Conservation (phyloP, 768 basidiomycete genomes). For the Psilocybe azurescens region DNA sequence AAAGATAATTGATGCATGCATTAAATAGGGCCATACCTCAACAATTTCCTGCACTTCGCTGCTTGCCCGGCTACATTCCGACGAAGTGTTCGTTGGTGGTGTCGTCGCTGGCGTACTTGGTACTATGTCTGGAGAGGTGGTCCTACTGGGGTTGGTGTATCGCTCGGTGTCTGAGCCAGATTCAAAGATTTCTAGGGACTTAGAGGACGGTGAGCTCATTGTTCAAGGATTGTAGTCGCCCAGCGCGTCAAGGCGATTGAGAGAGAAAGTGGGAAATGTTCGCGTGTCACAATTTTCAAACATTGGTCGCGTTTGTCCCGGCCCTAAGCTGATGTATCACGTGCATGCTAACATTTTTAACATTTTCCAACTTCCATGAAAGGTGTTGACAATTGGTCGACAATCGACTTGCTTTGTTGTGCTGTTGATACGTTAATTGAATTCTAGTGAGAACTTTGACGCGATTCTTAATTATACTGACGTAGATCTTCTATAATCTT, state of each 20-base stretch:
- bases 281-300: not conserved
- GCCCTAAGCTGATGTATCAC: slow-evolving; percentile 15
- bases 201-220: slow-evolving; percentile 30
- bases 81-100: slow-evolving; percentile 27
- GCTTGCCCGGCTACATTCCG: slow-evolving; percentile 30
- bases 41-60: slow-evolving; percentile 21
- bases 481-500: no score
- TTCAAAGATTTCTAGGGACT: slow-evolving; percentile 21
- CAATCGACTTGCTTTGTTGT: no score
- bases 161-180: slow-evolving; percentile 10
- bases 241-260: not conserved
- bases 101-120: slow-evolving; percentile 31
- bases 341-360: no score
- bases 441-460: no score
- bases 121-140: slow-evolving; percentile 17
- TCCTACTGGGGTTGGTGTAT: not conserved
- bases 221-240: not conserved
- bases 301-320: slow-evolving; percentile 23
- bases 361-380: no score
- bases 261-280: not conserved
- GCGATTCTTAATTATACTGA: no score
- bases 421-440: no score
- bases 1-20: not conserved
- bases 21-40: slow-evolving; percentile 5
- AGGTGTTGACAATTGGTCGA: no score